Evolutionary conservation across 2,329 filamentous ascomycete species (phyloP), one percentile per base, ranked within the genome.

Genomic region (Alternaria gansuensis): DNA sequence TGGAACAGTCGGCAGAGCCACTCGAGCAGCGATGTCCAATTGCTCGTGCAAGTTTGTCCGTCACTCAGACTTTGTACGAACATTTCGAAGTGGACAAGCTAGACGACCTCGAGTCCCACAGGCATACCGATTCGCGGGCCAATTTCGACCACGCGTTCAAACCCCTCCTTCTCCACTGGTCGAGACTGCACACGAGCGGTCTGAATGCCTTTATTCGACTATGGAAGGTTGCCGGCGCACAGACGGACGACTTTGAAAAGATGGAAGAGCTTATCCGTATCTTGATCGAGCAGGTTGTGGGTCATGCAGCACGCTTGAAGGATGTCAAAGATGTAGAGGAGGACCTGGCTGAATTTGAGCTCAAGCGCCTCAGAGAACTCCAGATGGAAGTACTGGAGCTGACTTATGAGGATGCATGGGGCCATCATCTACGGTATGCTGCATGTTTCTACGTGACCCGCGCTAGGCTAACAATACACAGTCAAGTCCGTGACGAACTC

Each of bases 371-470:
- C 54, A 87, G 95, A 51, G 88, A 93, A 72, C 82, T 97, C 54
- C 95, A 99, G 78, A 97, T 98, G 93, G 91, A 96, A 67, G 83
- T 97, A 10, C 82, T 98, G 4, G 92, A 96, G 74, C 82, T 95
- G 64, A 91, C 92, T 0, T 98, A 98, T 73, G 94, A 98, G 75
- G 92, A 96, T 74, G 91, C 91, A 48, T 99, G 95, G 95, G 93
- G 93, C 11, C 87, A 91, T 62, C 93, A 98, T 78, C 83, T 99
- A 28, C 87, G 87, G 79, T 81, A 75, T 34, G 71, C 54, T 36
- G 7, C 28, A n/a, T 39, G 44, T 31, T n/a, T 29, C 0, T 48
- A 37, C 24, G 33, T 54, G 40, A 29, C 23, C 34, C 13, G 34
- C 39, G n/a, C 48, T 14, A 59, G 57, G 59, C 72, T 75, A 65